Evolutionary conservation across 139 green algal genomes (phyloP).

Genomic region (Chlamydomonas urium): DNA sequence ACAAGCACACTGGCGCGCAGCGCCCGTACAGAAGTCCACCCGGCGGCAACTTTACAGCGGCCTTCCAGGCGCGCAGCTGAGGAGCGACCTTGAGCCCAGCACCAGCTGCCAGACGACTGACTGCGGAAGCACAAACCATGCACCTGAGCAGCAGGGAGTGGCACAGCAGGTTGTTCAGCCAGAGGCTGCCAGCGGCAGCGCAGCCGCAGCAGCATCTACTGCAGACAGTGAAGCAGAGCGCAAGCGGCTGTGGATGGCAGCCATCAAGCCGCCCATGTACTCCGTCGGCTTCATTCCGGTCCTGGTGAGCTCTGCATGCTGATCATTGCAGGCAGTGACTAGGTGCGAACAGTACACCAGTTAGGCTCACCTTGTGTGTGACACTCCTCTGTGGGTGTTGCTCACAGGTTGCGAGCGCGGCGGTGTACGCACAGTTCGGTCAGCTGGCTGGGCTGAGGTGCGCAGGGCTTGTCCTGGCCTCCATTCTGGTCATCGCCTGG

Average conservation of each 20-base stretch:
- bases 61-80: no score
- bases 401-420: slow-evolving; percentile 59
- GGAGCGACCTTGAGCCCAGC: no score
- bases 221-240: neutral
- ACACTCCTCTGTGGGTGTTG: neutral
- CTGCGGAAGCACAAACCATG: no score
- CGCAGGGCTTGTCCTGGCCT: slow-evolving; percentile 47
- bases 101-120: no score
- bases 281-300: slow-evolving; percentile 83
- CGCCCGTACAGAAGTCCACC: no score
- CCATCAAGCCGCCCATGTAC: slow-evolving; percentile 93
- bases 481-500: slow-evolving; percentile 86
- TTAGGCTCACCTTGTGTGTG: neutral
- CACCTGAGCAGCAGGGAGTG: no score
- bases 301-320: slow-evolving; percentile 48
- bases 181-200: neutral
- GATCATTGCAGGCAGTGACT: neutral
- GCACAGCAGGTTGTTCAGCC: neutral
- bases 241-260: slow-evolving; percentile 67
- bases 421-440: slow-evolving; percentile 51
- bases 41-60: no score
- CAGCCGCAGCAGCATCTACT: slow-evolving; percentile 10
- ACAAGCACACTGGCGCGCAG: no score
- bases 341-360: neutral
- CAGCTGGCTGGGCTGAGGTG: slow-evolving; percentile 27